Evolutionary conservation across 352 stramenopile species (phyloP).

Genomic region (Pythium volutum): DNA sequence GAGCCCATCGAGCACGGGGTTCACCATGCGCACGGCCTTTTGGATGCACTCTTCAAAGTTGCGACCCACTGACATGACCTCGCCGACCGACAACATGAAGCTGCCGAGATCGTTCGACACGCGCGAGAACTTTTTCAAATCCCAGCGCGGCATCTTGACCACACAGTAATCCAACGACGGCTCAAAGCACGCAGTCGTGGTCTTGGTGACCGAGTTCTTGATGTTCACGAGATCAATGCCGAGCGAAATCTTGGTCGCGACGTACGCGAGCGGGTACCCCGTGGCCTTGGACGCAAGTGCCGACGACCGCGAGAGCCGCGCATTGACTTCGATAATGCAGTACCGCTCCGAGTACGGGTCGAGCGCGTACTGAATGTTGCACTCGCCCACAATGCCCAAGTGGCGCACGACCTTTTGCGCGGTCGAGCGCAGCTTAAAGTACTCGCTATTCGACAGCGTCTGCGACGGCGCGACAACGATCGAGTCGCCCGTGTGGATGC

Average conservation of each 20-base stretch:
- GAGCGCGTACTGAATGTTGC: slow-evolving; percentile 96
- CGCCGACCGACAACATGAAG: slow-evolving; percentile 95
- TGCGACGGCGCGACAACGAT: slow-evolving; percentile 94
- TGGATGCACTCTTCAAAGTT: slow-evolving; percentile 97
- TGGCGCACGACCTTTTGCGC: slow-evolving; percentile 92
- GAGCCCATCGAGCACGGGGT: slow-evolving; percentile 57
- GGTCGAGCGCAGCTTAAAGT: slow-evolving; percentile 92
- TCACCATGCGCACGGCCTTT: slow-evolving; percentile 95
- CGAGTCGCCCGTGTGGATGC: slow-evolving; percentile 92
- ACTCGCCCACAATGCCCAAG: slow-evolving; percentile 94
- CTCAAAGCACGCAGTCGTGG: slow-evolving; percentile 95
- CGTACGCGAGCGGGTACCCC: slow-evolving; percentile 95
- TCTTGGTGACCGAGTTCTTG: slow-evolving; percentile 88
- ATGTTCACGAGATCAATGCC: slow-evolving; percentile 90
- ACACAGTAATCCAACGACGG: slow-evolving; percentile 96
- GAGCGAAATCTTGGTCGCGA: slow-evolving; percentile 93
- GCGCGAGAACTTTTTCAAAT: slow-evolving; percentile 95
- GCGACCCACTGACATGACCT: slow-evolving; percentile 96
- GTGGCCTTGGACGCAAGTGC: slow-evolving; percentile 94
- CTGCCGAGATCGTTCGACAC: slow-evolving; percentile 91
- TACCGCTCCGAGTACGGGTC: slow-evolving; percentile 87
- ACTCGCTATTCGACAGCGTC: slow-evolving; percentile 92
- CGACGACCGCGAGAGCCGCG: slow-evolving; percentile 91
- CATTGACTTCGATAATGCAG: slow-evolving; percentile 94
- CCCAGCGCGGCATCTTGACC: slow-evolving; percentile 95